Base-by-base conservation (phyloP, 2,329 filamentous ascomycete genomes). In the Sordariomycetes sp. region DNA sequence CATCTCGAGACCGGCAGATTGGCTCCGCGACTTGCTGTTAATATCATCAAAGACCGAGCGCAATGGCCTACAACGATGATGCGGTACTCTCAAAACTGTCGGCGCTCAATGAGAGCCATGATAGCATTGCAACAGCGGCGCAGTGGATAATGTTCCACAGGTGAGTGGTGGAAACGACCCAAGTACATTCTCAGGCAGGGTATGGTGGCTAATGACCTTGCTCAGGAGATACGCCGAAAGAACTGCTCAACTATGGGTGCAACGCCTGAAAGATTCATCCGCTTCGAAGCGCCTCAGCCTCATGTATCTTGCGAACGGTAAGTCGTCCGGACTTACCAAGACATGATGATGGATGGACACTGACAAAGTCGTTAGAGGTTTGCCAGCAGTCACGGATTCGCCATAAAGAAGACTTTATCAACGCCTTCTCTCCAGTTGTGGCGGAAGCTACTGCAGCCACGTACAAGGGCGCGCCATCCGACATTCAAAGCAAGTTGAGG, bases 81-180 rank as follows among this genome's bases (percentile, higher is more conserved):
- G 85, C 87, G 30, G 87, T 98, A 36, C 78, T 88, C 57, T 86
- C 90, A 35, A 95, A 95, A 66, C 80, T 98, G 35, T 93, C 88
- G 21, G 86, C 87, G 27, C 75, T 98, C 42, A 95, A 94, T 60
- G 93, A 98, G 63, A 94, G 87, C 9, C 90, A 98, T 57, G 92
- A 98, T 56, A 93, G 87, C 61, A 96, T 98, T 52, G 76, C 94
- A 40, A 90, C 86, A 23, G 88, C 94, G 42, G 87, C 92, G 38
- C 90, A 96, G 78, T 98, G 93, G 93, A 92, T 98, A 41, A 93
- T 98, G 82, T 98, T 98, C 57, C 90, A 98, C 63, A 82, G 87
- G 87, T 94, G n/a, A n/a, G n/a, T n/a, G n/a, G n/a, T n/a, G n/a
- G n/a, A 78, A 57, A 39, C 44, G 7, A 17, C n/a, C n/a, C n/a